These are phyloP conservation scores for Nicotiana tomentosiformis DNA, from an alignment of 257 asterid genomes.

Conservation along the genomic window DNA sequence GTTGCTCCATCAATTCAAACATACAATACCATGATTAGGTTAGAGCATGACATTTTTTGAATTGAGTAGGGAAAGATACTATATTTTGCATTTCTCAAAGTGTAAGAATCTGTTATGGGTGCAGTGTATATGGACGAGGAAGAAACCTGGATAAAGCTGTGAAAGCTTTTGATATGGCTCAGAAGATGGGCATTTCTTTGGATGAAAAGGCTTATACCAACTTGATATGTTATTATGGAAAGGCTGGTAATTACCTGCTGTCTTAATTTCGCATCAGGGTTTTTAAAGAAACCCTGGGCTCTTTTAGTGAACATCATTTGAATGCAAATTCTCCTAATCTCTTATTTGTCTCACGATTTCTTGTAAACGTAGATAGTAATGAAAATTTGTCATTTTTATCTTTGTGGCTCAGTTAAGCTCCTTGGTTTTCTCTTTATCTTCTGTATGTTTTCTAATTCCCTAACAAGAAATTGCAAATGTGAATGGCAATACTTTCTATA, in stretches of 20 bases:
- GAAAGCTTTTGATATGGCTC: slow-evolving; percentile 62
- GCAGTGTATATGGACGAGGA: slow-evolving; percentile 85
- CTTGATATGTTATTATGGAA: slow-evolving; percentile 76
- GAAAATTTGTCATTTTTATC: background rate
- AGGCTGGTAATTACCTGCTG: slow-evolving; percentile 53
- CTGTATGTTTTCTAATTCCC: background rate
- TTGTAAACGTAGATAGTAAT: background rate
- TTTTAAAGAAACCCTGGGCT: background rate
- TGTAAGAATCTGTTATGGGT: slow-evolving; percentile 15
- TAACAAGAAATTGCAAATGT: background rate
- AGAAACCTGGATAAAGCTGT: slow-evolving; percentile 70
- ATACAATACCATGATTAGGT: slow-evolving; percentile 94
- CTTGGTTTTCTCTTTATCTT: background rate
- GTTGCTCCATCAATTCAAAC: slow-evolving; percentile 76
- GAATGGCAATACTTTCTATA: background rate
- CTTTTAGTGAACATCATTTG: background rate
- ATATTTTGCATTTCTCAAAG: background rate
- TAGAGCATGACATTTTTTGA: slow-evolving; percentile 6
- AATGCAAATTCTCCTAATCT: background rate
- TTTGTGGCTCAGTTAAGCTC: background rate
- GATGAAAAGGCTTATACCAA: slow-evolving; percentile 90
- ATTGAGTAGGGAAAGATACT: background rate
- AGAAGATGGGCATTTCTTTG: slow-evolving; percentile 46
- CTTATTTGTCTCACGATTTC: background rate
- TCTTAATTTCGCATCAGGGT: background rate